Base-by-base conservation (phyloP, 2,329 filamentous ascomycete species). In the Alternaria sp. region DNA sequence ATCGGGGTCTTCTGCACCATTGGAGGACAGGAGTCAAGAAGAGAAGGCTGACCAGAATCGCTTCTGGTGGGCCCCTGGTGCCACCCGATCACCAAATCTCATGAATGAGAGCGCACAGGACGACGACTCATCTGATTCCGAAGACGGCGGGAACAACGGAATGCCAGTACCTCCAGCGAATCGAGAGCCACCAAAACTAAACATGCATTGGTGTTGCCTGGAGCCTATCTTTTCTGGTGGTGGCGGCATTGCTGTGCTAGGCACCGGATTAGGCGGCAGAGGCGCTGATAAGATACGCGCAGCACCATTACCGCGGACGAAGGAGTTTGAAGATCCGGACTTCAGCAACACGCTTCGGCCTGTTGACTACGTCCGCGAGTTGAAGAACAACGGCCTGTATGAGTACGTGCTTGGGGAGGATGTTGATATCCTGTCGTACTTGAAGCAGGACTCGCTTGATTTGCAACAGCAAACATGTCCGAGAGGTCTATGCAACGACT, bases 11-110 rank as follows among this genome's bases (percentile, higher is more conserved):
- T 69, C 69, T 7, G 38, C 65, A 22, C 71, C 71, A 4, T 52
- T 74, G 2, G 67, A 74, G 9, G 63, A 68, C 51, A 65, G 71
- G 25, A 68, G 46, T 46, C 68, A 60, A 9, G 61, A 67, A 38
- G 61, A 70, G 2, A 72, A 71, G 62, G 43, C 54, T 9, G 68
- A 70, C 30, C 65, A 63, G n/a, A 68, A 81, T 49, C 78, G 79
- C n/a, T 83, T 85, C 62, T 88, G 86, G 86, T 88, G 86, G 86
- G 85, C 86, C 3, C 85, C 85, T 2, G 84, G 84, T n/a, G 82
- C 83, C 6, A 80, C 79, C 12, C 79, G 82, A 45, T 86, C 85
- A 12, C 86, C 86, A 2, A 87, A 86, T 62, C 79, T 84, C n/a
- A 87, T 88, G 85, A 83, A 83, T 55, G 85, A 88, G 70, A 80